Conservation (phyloP, 2,329 filamentous ascomycete species). For the Hysterium pulicare region DNA sequence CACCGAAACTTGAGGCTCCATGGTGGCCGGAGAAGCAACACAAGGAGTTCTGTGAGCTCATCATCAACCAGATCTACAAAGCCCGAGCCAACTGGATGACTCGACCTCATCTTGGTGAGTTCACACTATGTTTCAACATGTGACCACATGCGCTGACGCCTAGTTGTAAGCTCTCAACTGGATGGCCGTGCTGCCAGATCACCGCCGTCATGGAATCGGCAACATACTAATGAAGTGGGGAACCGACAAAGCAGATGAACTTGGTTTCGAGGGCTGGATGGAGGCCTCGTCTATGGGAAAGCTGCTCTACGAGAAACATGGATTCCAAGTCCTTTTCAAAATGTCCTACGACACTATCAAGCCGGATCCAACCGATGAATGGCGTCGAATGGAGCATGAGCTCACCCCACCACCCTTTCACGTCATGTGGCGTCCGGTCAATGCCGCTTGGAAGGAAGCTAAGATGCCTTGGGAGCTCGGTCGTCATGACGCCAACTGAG, state of each 20-base stretch:
- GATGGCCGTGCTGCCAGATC: constrained; percentile 12
- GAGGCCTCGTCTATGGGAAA: not conserved
- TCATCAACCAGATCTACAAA: constrained; percentile 32
- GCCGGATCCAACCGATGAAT: not conserved
- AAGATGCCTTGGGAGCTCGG: not conserved
- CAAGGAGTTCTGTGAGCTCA: constrained; percentile 30
- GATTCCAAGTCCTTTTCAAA: not conserved
- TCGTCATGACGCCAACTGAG: not conserved
- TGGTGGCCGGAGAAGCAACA: constrained; percentile 36
- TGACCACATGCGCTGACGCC: too few relatives aligned
- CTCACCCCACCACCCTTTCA: not conserved
- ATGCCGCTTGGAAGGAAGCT: not conserved
- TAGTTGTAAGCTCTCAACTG: not conserved
- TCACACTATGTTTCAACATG: not conserved
- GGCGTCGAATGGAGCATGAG: not conserved
- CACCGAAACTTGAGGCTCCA: constrained; percentile 22
- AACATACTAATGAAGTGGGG: constrained; percentile 32
- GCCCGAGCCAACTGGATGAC: constrained; percentile 31
- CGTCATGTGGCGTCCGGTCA: not conserved
- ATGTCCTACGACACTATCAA: not conserved
- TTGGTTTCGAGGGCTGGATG: constrained; percentile 6
- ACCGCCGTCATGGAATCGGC: constrained; percentile 27
- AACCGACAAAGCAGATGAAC: constrained; percentile 21
- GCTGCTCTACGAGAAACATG: not conserved
- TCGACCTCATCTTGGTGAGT: constrained; percentile 31